Evolutionary conservation across 2,329 filamentous ascomycete species (phyloP), one percentile per base, ranked within the genome.

Genomic region (Fusarium domesticum): DNA sequence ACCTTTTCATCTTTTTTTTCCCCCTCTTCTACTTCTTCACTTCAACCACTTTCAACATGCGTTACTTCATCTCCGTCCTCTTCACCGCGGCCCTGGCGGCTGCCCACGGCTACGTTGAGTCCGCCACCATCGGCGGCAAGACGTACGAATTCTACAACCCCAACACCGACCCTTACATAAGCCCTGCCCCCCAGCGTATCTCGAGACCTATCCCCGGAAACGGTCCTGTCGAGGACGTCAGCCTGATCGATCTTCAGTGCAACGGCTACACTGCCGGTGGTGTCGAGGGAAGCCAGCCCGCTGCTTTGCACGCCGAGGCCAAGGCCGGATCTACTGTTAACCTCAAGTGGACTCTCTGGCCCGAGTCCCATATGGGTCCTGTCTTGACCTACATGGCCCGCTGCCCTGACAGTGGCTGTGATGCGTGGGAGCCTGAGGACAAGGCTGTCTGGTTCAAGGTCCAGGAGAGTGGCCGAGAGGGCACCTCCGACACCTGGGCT

Each of bases 331-430:
- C 71, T 2, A 70, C 68, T 0, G 75, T 82, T 28, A 73, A 70
- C 8, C 67, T 83, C 3, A 65, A 66, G 42, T 83, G 80, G 78
- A 82, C 78, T 5, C 55, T 72, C 2, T 74, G 71, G 70, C 70
- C 71, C 0, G 70, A 72, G 6, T 72, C 66, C 5, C 77, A 80
- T 46, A 65, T 76, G 20, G 78, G 79, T 0, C 78, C 78, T 1
- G 61, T 75, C 1, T 66, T 82, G 43, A 82, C 78, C 1, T 82
- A 82, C 57, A 79, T 83, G 77, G 79, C 79, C 5, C 67, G 69
- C 25, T 83, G 80, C 60, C 76, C 77, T 0, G 72, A 75, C 34
- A 59, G 64, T 0, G 71, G 76, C 2, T 81, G 77, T 59, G 70
- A 72, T 41, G 64, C 65, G 41, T 80, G 70, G 56, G 61, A 69